Evolutionary conservation across 2,329 filamentous ascomycete genomes (phyloP).

Genomic region (Xylaria sp.): DNA sequence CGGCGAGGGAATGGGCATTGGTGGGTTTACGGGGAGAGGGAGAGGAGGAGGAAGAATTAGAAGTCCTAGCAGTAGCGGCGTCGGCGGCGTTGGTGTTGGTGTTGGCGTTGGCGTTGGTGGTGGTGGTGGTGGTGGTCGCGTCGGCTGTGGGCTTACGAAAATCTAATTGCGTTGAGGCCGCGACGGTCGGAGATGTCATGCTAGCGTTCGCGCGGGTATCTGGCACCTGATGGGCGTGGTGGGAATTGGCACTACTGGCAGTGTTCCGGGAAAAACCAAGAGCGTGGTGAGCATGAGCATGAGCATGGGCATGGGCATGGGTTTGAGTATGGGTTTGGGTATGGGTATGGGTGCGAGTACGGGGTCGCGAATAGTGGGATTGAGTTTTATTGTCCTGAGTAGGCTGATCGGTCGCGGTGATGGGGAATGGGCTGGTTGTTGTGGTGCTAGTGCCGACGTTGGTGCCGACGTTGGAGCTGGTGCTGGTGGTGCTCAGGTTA

Average conservation of each 20-base stretch:
- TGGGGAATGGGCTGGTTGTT: neutral
- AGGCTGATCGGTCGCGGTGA: neutral
- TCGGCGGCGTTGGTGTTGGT: constrained; percentile 36
- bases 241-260: constrained; percentile 37
- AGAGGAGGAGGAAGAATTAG: neutral
- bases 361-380: constrained; percentile 17
- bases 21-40: constrained; percentile 33
- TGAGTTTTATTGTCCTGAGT: constrained; percentile 15
- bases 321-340: constrained; percentile 4
- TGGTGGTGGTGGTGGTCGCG: constrained; percentile 39
- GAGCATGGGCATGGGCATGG: neutral
- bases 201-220: constrained; percentile 34
- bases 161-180: constrained; percentile 47
- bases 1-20: constrained; percentile 5
- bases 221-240: constrained; percentile 22
- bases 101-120: constrained; percentile 41
- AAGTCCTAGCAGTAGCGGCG: neutral
- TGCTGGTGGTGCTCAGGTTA: constrained; percentile 1
- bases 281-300: constrained; percentile 20
- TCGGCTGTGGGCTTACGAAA: constrained; percentile 49
- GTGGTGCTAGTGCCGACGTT: constrained; percentile 2
- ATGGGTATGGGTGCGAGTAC: neutral
- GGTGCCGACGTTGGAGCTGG: neutral
- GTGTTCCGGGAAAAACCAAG: constrained; percentile 22
- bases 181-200: constrained; percentile 47